Base-by-base conservation (phyloP, 2,329 filamentous ascomycete genomes). In the Diaporthe velutina region DNA sequence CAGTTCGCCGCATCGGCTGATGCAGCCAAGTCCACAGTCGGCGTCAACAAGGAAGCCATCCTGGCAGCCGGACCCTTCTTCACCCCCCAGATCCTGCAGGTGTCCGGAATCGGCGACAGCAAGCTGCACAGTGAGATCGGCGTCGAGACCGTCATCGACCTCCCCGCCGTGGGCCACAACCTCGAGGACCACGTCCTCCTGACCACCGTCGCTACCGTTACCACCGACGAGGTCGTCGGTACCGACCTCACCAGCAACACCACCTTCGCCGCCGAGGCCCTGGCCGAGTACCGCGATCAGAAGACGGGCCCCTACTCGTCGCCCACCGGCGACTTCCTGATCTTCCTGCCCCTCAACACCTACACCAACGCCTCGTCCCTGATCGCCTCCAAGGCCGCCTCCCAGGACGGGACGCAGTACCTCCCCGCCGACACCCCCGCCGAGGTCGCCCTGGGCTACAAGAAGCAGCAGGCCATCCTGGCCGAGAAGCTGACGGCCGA, bases 101-200 rank as follows among this genome's bases (percentile, higher is more conserved):
- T 85, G 3, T 86, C 83, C 25, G 86, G 86, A 0, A 83, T 87
- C 38, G 85, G 86, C 1, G 79, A 83, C 0, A 77, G 76, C 22
- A 77, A 77, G 3, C 79, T 86, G 17, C 79, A 86, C 9, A 76
- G 78, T n/a, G 75, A 79, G 35, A 81, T 88, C 74, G 82, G 84
- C 9, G 91, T 92, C 73, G 80, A 85, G 0, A 85, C 91, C 2
- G 78, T 90, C 58, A 83, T 85, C 1, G 87, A 93, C 76, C 84
- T 91, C 1, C 91, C 90, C 0, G 91, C 90, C 50, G 90, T 93
- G 9, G 91, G 91, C 5, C 87, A 85, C 35, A 85, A 85, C 75
- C 82, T 84, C 42, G 83, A 85, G 70, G 83, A 85, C 67, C 84
- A 85, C 57, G 54, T 73, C 30, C 60, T 75, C 2, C 70, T 75